Evolutionary conservation across 371 early-diverging fungal genomes (phyloP), one percentile per base, ranked within the genome.

Genomic region (Circinella umbellata): DNA sequence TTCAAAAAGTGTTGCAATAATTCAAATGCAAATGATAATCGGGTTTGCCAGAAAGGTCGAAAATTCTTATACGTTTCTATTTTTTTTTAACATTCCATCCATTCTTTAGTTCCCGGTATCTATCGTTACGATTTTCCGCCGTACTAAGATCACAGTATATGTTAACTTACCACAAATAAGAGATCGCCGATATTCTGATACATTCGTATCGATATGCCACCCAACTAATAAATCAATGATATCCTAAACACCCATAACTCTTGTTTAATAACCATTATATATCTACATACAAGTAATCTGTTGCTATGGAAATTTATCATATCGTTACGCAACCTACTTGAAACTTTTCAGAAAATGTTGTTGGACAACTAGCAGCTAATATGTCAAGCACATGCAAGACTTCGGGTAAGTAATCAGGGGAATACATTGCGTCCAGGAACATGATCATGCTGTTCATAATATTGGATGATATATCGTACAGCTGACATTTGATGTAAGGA

Each of bases 171-270:
- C 86, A 62, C 70, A 67, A 53, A 89, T 80, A 11, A 81, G 72
- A 8, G 57, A 60, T 61, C 79, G 70, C 14, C 83, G 77, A 14
- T 73, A 36, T n/a, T 79, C 81, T 0, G 81, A 71, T 27, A 87
- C 61, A n/a, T 67, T 69, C 11, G 77, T 71, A 68, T 92, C 91
- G 60, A 88, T 82, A 73, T 85, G 81, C 92, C 92, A 91, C 7
- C 89, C 91, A n/a, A 91, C 85, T 6, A 93, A 76, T 9, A 89
- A 71, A 70, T 90, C 88, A 54, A 90, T 79, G 36, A 92, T 78
- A 54, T 88, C 87, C 88, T 92, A 73, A 13, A 48, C n/a, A 51
- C 0, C 8, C 5, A 51, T 0, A 36, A 20, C 7, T 10, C 54
- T 34, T 10, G 7, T 14, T 17, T 17, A 51, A 51, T 51, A 51